These are phyloP conservation scores for Phytophthora multivora DNA, from an alignment of 352 stramenopile genomes.

Conservation along the genomic window DNA sequence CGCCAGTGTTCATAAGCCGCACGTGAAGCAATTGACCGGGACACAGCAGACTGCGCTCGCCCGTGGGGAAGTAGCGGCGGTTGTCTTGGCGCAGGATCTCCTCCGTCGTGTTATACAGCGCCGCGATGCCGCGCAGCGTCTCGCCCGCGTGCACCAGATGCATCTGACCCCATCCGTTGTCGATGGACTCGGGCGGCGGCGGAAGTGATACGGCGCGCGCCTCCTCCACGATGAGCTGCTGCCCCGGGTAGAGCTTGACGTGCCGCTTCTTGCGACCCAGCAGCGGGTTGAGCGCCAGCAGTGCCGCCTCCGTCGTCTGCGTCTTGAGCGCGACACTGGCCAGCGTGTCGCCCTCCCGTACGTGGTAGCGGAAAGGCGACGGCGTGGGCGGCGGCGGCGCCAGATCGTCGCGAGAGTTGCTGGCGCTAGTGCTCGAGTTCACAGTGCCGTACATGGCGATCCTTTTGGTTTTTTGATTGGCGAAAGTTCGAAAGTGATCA, in stretches of 20 bases:
- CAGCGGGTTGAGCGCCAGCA: slow-evolving; percentile 76
- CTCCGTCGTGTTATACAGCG: slow-evolving; percentile 83
- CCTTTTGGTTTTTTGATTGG: slow-evolving; percentile 15
- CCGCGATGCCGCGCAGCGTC: slow-evolving; percentile 67
- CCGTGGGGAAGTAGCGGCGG: slow-evolving; percentile 75
- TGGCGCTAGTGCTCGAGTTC: slow-evolving; percentile 28
- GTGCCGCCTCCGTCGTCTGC: slow-evolving; percentile 54
- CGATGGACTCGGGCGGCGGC: slow-evolving; percentile 76
- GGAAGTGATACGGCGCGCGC: slow-evolving; percentile 69
- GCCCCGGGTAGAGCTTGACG: slow-evolving; percentile 69
- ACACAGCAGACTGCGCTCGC: slow-evolving; percentile 70
- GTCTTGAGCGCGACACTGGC: slow-evolving; percentile 67
- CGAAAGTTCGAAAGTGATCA: slow-evolving; percentile 5
- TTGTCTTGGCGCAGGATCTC: slow-evolving; percentile 84
- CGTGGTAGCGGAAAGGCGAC: slow-evolving; percentile 77
- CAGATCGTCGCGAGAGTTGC: slow-evolving; percentile 32
- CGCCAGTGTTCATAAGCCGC: slow-evolving; percentile 75
- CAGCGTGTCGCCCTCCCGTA: slow-evolving; percentile 69
- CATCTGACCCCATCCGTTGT: slow-evolving; percentile 87
- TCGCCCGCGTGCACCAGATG: slow-evolving; percentile 76
- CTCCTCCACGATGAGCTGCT: slow-evolving; percentile 81
- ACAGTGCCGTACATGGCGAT: slow-evolving; percentile 62
- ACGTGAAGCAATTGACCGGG: slow-evolving; percentile 81
- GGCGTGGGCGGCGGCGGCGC: slow-evolving; percentile 36
- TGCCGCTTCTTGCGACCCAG: slow-evolving; percentile 48